Base-by-base conservation (phyloP, 805 yeast genomes). In the Kluyveromyces lactis region DNA sequence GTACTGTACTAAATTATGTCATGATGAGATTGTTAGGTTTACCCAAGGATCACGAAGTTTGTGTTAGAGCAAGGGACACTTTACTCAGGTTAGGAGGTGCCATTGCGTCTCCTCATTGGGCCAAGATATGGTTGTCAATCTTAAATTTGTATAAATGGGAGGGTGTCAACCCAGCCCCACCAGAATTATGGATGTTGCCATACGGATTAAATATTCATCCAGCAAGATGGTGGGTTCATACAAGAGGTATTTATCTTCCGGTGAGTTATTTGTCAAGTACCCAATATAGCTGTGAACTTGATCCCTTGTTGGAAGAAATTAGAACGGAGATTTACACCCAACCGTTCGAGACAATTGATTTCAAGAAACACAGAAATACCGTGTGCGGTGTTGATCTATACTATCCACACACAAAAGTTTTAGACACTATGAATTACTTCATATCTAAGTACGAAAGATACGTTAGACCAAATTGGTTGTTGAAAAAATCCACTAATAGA, bases 171-270 rank as follows among this genome's bases (percentile, higher is more conserved):
- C 98, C 99, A 2, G 95, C 96, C 1, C 98, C 99, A 2, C 90
- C 97, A 1, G 99, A 92, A 55, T 63, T 87, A 36, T 92, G 95
- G 92, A 61, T 81, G 42, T 60, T 90, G 31, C 99, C 98, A 1
- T 84, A 86, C 45, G 55, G 69, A 36, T 52, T 81, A 2, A 95
- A 95, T 0, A 68, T 87, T 30, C 97, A 92, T 55, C 98, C 99
- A 1, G 94, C 89, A 26, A 74, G 85, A 55, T 92, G 97, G 98
- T 92, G 99, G 99, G 96, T 90, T 17, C 99, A 92, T 55, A 89
- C 97, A 0, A 69, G 99, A 41, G 95, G 92, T 1, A 85, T 92
- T 17, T 92, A 89, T 52, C 60, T 84, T 26, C 89, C 97, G 0
- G 65, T 90, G 51, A 90, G 96, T 13, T 92, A 90, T 57, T 57